A percentile compares a stretch with the other conserved stretches of the same genome.
phyloP scores from a whole-genome alignment of 768 basidiomycete genomes.

The Agaricus sinodeliciosus region DNA sequence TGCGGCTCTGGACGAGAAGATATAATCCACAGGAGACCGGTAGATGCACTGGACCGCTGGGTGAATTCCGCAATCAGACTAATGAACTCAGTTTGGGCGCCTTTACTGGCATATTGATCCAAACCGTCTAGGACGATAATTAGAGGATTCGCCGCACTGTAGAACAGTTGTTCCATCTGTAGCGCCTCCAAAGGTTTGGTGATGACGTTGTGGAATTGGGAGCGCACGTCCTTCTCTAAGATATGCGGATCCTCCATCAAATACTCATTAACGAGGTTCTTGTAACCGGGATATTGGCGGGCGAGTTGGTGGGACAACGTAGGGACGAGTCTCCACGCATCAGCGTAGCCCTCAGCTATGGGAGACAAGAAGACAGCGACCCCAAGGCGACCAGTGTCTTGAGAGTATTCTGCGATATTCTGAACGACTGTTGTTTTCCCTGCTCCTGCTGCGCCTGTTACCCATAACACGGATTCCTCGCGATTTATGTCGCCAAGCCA shows the following conservation, averaged over 20 bases:
- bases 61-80: background rate
- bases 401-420: background rate
- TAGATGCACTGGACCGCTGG: background rate
- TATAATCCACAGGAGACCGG: background rate
- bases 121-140: background rate
- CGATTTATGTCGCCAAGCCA: background rate
- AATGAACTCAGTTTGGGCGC: background rate
- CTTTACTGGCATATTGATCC: background rate
- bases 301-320: background rate
- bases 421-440: background rate
- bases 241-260: background rate
- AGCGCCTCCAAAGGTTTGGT: background rate
- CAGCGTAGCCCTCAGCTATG: background rate
- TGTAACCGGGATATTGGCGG: background rate
- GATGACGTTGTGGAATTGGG: background rate
- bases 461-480: background rate
- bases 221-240: background rate
- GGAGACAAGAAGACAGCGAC: background rate
- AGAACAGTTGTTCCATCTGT: background rate
- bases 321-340: background rate
- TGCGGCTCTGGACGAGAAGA: background rate
- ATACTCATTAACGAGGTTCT: background rate
- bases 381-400: background rate
- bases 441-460: background rate
- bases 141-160: background rate